Evolutionary conservation across 1,139 yeast species (phyloP), one percentile per base, ranked within the genome.

Genomic region (Petasospora rhodanensis): DNA sequence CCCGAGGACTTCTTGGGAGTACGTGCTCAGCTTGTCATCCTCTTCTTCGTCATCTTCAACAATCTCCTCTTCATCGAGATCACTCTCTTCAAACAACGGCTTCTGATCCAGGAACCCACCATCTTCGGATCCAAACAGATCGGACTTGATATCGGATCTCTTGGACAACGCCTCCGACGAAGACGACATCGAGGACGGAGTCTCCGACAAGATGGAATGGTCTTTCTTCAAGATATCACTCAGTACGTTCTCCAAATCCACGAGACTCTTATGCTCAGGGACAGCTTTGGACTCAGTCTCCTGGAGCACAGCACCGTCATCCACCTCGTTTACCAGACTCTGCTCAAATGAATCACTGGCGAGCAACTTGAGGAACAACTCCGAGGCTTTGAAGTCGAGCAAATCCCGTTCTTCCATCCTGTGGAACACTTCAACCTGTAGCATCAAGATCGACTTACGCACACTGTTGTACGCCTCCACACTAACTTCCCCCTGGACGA

Each of bases 211-310:
- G n/a, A n/a, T 17, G 12, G 29, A 9, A 8, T 30, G 35, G 22
- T 19, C 35, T n/a, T 46, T 42, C 18, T 39, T 59, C 68, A 79
- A 75, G 31, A 82, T 79, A 43, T 78, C 76, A 15, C 72, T 71
- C 41, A 82, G 68, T 2, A 86, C 91, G 49, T 75, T 77, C 51
- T 81, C 87, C 13, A 82, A 81, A 0, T 86, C 89, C 11, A 19
- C 22, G 7, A 37, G 18, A 7, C 23, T 20, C 10, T 26, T 26
- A 28, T 32, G 32, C 15, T 11, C 23, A 7, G 7, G 12, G 7
- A 7, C 23, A 21, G n/a, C 23, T 21, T 21, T 22, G 5, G 26
- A 10, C 4, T 28, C 41, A 22, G 7, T 12, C 11, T 21, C 19
- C 7, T 18, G 9, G 8, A 18, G 9, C 8, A 7, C 29, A 26